Evolutionary conservation across 495 filamentous ascomycete species (phyloP), one percentile per base, ranked within the genome.

Genomic region (Corynascus novoguineensis): DNA sequence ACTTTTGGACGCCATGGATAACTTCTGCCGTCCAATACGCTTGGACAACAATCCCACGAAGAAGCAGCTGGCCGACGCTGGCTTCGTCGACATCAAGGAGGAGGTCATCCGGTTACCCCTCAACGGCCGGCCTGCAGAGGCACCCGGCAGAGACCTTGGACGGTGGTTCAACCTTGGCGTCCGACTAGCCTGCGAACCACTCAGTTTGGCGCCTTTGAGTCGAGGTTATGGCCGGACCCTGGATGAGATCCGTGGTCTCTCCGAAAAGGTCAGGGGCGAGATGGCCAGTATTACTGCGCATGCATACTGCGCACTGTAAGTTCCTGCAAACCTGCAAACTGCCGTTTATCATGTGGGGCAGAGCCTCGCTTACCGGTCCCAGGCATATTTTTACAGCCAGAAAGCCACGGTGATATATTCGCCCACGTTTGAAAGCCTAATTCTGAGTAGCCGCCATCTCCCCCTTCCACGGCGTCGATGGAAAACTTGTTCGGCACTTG

Each of bases 121-220:
- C 58, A 93, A 89, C 55, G 76, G 85, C 4, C 95, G 90, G 91
- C 83, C 86, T 34, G 66, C 74, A 22, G 84, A 92, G 61, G 74
- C 79, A n/a, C 79, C 86, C 54, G 76, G 83, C 58, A 86, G 81
- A 58, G 84, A 87, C 46, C 80, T 90, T 22, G 89, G 88, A 28
- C 78, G 83, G 29, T 95, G 91, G 92, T 96, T 93, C 67, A 88
- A 90, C 63, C 73, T 95, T 24, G 86, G 82, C 15, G 68, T 95
- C 45, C 83, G 76, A 2, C 79, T 85, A 60, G 90, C 86, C n/a
- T 75, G 95, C 41, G 81, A 91, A 58, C 83, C 83, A 14, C 71
- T 93, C 42, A 86, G 83, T 54, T 64, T 95, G 61, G 90, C 81
- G 4, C 86, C 92, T 6, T 79, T 97, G 63, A 85, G 75, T 35